Conservation (phyloP, 345 rosid genomes). For the Clausena lansium region DNA sequence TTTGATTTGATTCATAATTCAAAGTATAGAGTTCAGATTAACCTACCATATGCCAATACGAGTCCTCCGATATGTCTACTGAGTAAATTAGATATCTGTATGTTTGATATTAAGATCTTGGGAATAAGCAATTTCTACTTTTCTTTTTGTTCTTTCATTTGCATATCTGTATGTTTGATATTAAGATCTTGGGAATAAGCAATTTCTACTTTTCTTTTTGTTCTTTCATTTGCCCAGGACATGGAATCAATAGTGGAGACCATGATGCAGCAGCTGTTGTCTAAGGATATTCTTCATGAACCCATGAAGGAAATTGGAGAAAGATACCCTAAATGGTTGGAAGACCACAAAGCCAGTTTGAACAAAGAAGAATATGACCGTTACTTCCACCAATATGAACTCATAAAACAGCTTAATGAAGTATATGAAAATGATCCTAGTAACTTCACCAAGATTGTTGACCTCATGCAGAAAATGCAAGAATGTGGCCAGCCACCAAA, state of each 20-base stretch:
- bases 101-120: neutral
- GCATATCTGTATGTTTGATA: neutral
- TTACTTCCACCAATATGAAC: conserved; percentile 64
- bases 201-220: neutral
- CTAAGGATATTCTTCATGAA: conserved; percentile 92
- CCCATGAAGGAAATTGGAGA: conserved; percentile 97
- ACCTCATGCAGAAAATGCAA: conserved; percentile 99
- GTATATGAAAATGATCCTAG: conserved; percentile 82
- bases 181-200: neutral
- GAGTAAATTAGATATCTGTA: neutral
- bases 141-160: conserved; percentile 2
- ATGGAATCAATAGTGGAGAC: conserved; percentile 94
- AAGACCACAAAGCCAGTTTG: conserved; percentile 65
- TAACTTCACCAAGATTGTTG: conserved; percentile 74
- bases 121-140: neutral
- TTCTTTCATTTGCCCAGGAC: conserved; percentile 42
- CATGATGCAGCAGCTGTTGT: conserved; percentile 98
- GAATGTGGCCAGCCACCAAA: conserved; percentile 98
- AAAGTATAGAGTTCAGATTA: neutral
- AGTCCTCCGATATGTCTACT: neutral
- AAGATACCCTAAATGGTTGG: conserved; percentile 89
- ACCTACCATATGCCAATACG: neutral
- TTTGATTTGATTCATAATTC: neutral
- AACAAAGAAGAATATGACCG: conserved; percentile 67
- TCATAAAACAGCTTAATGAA: conserved; percentile 72